Base-by-base conservation (phyloP, 2,329 filamentous ascomycete genomes). In the Leptographium flavum region DNA sequence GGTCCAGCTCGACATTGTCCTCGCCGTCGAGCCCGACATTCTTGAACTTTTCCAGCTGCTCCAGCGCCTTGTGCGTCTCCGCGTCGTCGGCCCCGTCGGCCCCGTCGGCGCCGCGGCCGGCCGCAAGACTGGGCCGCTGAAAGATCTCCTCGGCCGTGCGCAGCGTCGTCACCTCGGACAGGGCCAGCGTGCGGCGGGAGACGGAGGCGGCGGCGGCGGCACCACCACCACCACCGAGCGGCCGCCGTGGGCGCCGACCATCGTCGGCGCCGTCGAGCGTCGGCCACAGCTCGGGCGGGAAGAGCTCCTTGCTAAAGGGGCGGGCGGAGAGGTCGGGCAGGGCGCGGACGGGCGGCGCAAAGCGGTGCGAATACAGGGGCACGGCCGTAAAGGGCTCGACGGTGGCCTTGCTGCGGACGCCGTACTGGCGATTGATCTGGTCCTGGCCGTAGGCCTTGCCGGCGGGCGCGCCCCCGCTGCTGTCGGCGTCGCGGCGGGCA, bases 361-460 rank as follows among this genome's bases (percentile, higher is more conserved):
- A 76, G 47, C 67, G 67, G 52, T 75, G 67, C 37, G 70, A 73
- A 60, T 75, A 77, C 48, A 69, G 70, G n/a, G 71, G 72, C 46
- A 77, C 67, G 35, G 70, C 64, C n/a, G 64, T 68, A 57, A 79
- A 79, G 19, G 74, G 72, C 56, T 78, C 73, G 42, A 71, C 54
- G 13, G 69, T 73, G 32, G 73, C 73, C 53, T 70, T 72, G 60
- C 63, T 75, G 57, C 67, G 69, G 53, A 70, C 60, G 49, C 67
- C 70, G 60, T 71, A 78, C 45, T 67, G 69, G 50, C 69, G 67
- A 58, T 77, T 77, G 55, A 70, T 61, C 59, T 78, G 74, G n/a
- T 70, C 65, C 54, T 74, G 73, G 52, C 72, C 72, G 59, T 78
- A 77, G 14, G 59, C 55, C 41, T 61, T 56, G 43, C 48, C 48